phyloP scores from a whole-genome alignment of 805 yeast genomes.

The Ogataea pini region DNA sequence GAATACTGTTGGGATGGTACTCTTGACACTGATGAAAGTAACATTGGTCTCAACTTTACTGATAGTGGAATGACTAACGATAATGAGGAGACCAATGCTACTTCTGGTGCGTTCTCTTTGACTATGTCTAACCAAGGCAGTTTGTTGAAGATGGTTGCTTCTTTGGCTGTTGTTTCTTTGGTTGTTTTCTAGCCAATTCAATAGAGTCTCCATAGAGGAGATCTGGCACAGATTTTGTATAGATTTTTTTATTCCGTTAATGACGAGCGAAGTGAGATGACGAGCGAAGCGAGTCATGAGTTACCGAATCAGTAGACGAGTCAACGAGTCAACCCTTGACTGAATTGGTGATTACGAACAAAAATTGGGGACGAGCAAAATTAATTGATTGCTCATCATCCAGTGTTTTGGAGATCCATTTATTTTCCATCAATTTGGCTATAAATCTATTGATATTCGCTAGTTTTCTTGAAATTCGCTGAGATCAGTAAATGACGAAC shows the following conservation, averaged over 20 bases:
- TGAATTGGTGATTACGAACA: no score
- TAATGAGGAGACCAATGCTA: slow-evolving; percentile 27
- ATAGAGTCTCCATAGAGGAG: no score
- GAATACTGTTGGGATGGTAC: slow-evolving; percentile 62
- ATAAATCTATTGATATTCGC: no score
- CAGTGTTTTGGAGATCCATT: no score
- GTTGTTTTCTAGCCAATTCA: slow-evolving; percentile 22
- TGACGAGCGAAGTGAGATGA: not conserved
- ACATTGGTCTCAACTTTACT: slow-evolving; percentile 40
- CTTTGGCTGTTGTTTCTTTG: slow-evolving; percentile 14
- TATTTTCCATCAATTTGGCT: no score
- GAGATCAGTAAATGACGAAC: no score
- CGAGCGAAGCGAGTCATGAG: no score
- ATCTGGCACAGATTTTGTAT: not conserved
- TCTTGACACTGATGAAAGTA: slow-evolving; percentile 16
- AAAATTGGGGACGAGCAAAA: no score
- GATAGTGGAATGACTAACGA: slow-evolving; percentile 40
- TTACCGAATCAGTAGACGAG: no score
- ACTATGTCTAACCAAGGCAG: not conserved
- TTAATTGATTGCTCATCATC: no score
- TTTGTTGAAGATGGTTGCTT: slow-evolving; percentile 4
- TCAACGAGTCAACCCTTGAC: no score
- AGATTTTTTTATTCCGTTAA: not conserved
- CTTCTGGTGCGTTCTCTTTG: slow-evolving; percentile 21
- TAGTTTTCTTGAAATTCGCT: no score